These are phyloP conservation scores for Plasmodium coatneyi DNA, from an alignment of 169 alveolate species.

Conservation along the genomic window DNA sequence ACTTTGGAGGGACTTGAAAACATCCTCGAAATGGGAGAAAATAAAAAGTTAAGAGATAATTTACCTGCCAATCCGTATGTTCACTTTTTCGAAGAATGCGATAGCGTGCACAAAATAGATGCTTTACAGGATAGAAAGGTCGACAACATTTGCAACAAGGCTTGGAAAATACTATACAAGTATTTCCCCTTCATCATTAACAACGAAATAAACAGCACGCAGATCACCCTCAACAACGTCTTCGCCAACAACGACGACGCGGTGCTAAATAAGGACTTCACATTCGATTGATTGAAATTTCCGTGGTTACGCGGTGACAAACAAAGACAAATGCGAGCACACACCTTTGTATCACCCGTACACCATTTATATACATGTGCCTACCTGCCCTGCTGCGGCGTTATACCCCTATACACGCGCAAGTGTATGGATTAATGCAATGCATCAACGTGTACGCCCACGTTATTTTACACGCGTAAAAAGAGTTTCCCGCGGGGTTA, in stretches of 20 bases:
- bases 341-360: not conserved
- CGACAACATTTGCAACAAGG: slow-evolving; percentile 80
- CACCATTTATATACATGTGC: not conserved
- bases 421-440: not conserved
- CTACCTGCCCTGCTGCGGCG: not conserved
- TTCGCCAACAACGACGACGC: slow-evolving; percentile 68
- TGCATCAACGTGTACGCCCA: not conserved
- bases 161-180: slow-evolving; percentile 81
- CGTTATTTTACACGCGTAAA: not conserved
- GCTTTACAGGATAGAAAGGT: slow-evolving; percentile 84
- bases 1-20: slow-evolving; percentile 94
- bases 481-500: not conserved
- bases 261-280: slow-evolving; percentile 60
- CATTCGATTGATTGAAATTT: slow-evolving; percentile 37
- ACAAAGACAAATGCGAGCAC: not conserved
- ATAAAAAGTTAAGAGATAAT: slow-evolving; percentile 82
- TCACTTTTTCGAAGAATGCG: slow-evolving; percentile 87
- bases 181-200: slow-evolving; percentile 83
- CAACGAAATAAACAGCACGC: slow-evolving; percentile 74
- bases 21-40: slow-evolving; percentile 92
- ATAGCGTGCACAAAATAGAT: slow-evolving; percentile 82
- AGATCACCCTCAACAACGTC: slow-evolving; percentile 47
- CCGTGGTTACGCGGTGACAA: not conserved
- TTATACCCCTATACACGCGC: not conserved
- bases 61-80: slow-evolving; percentile 90